phyloP scores from a whole-genome alignment of 176 grass and related monocot genomes.

The bread wheat (Triticum aestivum) region DNA sequence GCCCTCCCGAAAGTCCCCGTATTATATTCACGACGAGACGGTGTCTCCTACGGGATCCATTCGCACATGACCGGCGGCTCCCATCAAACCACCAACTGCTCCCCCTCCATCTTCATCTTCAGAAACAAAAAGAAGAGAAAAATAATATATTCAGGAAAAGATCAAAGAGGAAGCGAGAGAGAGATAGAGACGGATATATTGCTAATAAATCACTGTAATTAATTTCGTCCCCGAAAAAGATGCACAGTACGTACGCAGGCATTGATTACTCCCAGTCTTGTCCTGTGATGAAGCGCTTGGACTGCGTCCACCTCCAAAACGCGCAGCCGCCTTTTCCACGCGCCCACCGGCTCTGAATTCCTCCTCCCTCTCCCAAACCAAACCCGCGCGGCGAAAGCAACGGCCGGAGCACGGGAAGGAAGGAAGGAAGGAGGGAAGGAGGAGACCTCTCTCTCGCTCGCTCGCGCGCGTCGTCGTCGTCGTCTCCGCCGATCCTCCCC shows the following conservation, averaged over 20 bases:
- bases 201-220: background rate
- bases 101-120: too few relatives aligned
- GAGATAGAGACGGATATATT: background rate
- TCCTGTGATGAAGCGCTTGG: constrained; percentile 12
- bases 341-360: constrained; percentile 28
- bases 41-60: background rate
- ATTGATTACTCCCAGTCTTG: background rate
- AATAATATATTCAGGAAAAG: background rate
- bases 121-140: background rate
- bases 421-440: too few relatives aligned
- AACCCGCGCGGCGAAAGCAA: background rate
- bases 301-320: constrained; percentile 39
- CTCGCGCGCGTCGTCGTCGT: background rate
- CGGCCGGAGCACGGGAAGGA: background rate
- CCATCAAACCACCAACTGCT: background rate
- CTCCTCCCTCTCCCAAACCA: background rate
- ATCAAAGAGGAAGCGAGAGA: background rate
- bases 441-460: background rate
- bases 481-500: background rate
- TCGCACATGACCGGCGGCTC: background rate
- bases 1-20: too few relatives aligned
- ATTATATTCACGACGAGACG: too few relatives aligned
- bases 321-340: constrained; percentile 39
- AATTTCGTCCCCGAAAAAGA: background rate
- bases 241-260: background rate